A percentile compares a stretch with the other conserved stretches of the same genome.
These are phyloP conservation scores for Notholithocarpus densiflorus DNA, from an alignment of 306 rosid species.

Conservation along the genomic window DNA sequence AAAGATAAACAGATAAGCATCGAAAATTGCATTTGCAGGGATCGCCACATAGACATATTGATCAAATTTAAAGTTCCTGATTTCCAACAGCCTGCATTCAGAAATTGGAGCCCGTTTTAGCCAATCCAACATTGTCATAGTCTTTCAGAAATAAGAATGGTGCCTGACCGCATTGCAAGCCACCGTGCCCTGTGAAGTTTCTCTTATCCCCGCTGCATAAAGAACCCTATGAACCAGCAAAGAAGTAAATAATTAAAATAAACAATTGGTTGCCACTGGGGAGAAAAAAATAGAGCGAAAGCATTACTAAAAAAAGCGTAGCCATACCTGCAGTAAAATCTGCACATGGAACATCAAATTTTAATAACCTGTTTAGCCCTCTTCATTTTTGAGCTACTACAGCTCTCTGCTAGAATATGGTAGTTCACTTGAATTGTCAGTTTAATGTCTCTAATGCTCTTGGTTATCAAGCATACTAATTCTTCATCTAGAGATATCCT, in stretches of 20 bases:
- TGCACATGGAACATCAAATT: not conserved
- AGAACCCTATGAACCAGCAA: not conserved
- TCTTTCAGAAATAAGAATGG: not conserved
- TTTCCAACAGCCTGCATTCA: not conserved
- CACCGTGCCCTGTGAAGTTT: not conserved
- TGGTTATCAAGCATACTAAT: not conserved
- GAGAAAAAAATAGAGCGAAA: not conserved
- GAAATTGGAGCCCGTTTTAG: not conserved
- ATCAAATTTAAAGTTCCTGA: not conserved
- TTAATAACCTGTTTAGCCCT: not conserved
- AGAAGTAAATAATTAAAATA: not conserved
- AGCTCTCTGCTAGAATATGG: not conserved
- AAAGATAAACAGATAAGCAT: not conserved
- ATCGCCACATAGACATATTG: not conserved
- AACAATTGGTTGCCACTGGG: not conserved
- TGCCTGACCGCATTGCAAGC: not conserved
- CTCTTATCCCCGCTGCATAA: constrained; percentile 3
- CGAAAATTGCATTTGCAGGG: not conserved
- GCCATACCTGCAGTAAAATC: not conserved
- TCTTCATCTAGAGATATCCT: not conserved
- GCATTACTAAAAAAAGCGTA: not conserved
- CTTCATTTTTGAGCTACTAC: constrained; percentile 11
- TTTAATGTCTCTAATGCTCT: not conserved
- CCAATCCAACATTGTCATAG: not conserved
- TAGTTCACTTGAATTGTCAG: not conserved